A percentile compares a stretch with the other conserved stretches of the same genome.
Conservation (phyloP, 75 land plant genomes). For the Azolla pinnata region DNA sequence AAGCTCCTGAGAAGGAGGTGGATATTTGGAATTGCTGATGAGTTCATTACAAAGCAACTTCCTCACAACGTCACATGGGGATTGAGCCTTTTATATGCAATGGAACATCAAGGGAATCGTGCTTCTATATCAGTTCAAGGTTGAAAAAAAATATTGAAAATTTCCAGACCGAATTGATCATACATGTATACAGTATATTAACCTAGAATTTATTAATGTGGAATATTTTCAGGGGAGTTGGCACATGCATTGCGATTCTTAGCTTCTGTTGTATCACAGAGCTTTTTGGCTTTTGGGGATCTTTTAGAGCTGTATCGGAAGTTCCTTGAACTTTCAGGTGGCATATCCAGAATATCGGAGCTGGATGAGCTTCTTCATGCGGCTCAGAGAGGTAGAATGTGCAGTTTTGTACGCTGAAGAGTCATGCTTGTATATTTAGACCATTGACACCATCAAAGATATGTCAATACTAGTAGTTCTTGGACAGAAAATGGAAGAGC, state of each 20-base stretch:
- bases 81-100: conserved; percentile 81
- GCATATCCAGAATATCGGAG: conserved; percentile 82
- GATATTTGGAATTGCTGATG: conserved; percentile 88
- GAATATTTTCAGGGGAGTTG: conserved; percentile 56
- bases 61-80: conserved; percentile 99
- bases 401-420: background rate
- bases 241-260: conserved; percentile 97
- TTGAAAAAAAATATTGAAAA: too few relatives aligned
- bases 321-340: conserved; percentile 86
- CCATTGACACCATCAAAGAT: too few relatives aligned
- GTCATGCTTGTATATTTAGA: too few relatives aligned
- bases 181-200: too few relatives aligned
- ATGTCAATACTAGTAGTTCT: too few relatives aligned
- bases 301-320: conserved; percentile 86
- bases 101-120: conserved; percentile 87
- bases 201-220: too few relatives aligned
- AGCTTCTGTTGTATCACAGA: conserved; percentile 98
- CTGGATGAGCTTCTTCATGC: conserved; percentile 77
- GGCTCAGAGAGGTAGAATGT: conserved; percentile 55
- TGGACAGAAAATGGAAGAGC: too few relatives aligned
- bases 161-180: too few relatives aligned
- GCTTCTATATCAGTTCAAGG: conserved; percentile 78
- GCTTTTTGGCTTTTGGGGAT: conserved; percentile 98
- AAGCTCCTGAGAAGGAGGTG: conserved; percentile 68
- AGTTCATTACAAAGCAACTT: conserved; percentile 92